phyloP scores from a whole-genome alignment of 2,329 filamentous ascomycete species.

The Fusarium chaquense region DNA sequence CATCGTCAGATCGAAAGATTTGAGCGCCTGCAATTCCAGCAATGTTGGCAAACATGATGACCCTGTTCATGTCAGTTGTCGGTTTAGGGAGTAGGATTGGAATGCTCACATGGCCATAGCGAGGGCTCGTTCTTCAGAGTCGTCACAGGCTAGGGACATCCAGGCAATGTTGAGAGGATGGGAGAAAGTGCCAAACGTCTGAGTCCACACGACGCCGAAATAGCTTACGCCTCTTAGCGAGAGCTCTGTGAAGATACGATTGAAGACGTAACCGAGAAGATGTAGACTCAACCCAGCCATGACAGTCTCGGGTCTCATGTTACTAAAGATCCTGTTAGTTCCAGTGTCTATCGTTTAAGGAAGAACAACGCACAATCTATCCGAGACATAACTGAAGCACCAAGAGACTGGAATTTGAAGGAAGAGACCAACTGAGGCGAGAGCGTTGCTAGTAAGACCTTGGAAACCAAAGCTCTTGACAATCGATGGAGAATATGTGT shows the following conservation, averaged over 20 bases:
- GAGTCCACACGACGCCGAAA: slow-evolving; percentile 68
- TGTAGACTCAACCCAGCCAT: slow-evolving; percentile 62
- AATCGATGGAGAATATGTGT: slow-evolving; percentile 67
- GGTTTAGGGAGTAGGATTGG: neutral
- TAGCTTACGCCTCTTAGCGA: slow-evolving; percentile 58
- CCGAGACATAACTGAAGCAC: slow-evolving; percentile 64
- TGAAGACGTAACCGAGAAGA: slow-evolving; percentile 65
- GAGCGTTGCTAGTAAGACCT: slow-evolving; percentile 62
- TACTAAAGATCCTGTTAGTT: slow-evolving; percentile 42
- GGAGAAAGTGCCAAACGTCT: slow-evolving; percentile 65
- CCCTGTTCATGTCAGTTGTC: slow-evolving; percentile 41
- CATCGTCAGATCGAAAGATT: slow-evolving; percentile 67
- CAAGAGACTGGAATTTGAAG: slow-evolving; percentile 65
- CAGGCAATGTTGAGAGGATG: slow-evolving; percentile 71
- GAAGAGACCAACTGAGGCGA: slow-evolving; percentile 67
- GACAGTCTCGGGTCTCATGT: slow-evolving; percentile 64
- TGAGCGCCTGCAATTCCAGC: slow-evolving; percentile 72
- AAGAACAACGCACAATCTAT: slow-evolving; percentile 58
- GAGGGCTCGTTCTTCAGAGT: slow-evolving; percentile 68
- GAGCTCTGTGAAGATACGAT: slow-evolving; percentile 64
- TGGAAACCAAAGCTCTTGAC: slow-evolving; percentile 65
- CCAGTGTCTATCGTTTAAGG: rapidly evolving
- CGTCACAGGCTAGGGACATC: slow-evolving; percentile 67
- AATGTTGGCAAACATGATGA: slow-evolving; percentile 72
- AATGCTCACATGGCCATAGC: slow-evolving; percentile 67